Evolutionary conservation across 2,329 filamentous ascomycete species (phyloP).

Genomic region (Coniochaeta sp.): DNA sequence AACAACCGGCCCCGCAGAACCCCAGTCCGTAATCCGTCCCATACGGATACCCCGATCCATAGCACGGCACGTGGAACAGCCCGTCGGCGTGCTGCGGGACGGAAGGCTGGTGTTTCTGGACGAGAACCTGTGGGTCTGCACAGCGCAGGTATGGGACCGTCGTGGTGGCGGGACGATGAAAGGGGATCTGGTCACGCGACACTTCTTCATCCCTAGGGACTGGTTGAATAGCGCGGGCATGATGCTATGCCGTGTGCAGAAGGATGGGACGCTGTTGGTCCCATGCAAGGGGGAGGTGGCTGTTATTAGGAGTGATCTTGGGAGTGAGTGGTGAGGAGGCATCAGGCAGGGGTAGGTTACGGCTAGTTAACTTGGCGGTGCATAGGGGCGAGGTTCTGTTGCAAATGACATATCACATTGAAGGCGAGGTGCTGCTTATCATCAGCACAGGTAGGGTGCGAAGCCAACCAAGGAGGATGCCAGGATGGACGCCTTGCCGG

Average conservation of each 20-base stretch:
- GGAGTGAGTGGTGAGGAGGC: slow-evolving; percentile 9
- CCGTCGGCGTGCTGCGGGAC: slow-evolving; percentile 13
- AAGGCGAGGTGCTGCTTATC: too few relatives aligned
- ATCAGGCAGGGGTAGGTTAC: too few relatives aligned
- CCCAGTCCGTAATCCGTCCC: background rate
- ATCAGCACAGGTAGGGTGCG: too few relatives aligned
- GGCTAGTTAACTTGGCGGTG: too few relatives aligned
- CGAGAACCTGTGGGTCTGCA: slow-evolving; percentile 14
- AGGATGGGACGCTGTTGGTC: slow-evolving; percentile 12
- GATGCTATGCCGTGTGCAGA: slow-evolving; percentile 10
- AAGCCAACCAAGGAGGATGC: too few relatives aligned
- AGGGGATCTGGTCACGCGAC: slow-evolving; percentile 7
- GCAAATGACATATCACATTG: too few relatives aligned
- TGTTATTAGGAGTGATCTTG: slow-evolving; percentile 10
- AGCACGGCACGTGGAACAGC: slow-evolving; percentile 1
- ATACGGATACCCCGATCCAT: slow-evolving; percentile 3
- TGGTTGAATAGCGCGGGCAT: slow-evolving; percentile 13
- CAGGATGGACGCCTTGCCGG: too few relatives aligned
- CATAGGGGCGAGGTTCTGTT: too few relatives aligned
- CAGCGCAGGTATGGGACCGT: background rate
- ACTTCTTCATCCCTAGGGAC: slow-evolving; percentile 17
- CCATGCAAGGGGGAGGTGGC: slow-evolving; percentile 14
- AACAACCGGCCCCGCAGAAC: background rate
- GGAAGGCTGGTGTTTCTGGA: slow-evolving; percentile 15
- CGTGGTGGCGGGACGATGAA: background rate